Percentiles rank a stretch among this genome's conserved stretches.
These are phyloP conservation scores for Biscutella laevigata DNA, from an alignment of 441 rosid species.

Conservation along the genomic window DNA sequence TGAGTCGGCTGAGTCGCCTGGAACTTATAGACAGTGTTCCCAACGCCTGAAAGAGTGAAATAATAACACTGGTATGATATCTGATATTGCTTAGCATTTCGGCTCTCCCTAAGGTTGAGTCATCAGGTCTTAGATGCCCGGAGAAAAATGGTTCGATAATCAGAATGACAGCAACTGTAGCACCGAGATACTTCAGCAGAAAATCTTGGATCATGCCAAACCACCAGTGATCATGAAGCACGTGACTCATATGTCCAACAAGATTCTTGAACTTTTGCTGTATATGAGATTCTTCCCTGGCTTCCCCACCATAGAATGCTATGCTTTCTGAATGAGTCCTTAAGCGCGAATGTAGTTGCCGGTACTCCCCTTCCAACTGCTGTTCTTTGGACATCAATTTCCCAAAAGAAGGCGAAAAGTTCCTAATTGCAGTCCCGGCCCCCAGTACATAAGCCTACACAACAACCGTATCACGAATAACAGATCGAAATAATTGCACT, in stretches of 20 bases:
- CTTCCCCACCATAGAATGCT: slow-evolving; percentile 97
- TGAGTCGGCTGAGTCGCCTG: slow-evolving; percentile 86
- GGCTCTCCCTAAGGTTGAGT: slow-evolving; percentile 92
- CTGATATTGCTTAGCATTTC: slow-evolving; percentile 97
- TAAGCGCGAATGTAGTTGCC: slow-evolving; percentile 90
- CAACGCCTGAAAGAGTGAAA: slow-evolving; percentile 84
- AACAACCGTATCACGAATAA: slow-evolving; percentile 14
- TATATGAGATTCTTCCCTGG: slow-evolving; percentile 86
- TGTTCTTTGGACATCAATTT: slow-evolving; percentile 90
- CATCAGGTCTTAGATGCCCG: slow-evolving; percentile 83
- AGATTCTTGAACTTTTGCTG: slow-evolving; percentile 78
- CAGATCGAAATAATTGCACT: slow-evolving; percentile 6
- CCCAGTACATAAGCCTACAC: slow-evolving; percentile 86
- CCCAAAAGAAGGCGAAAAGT: slow-evolving; percentile 95
- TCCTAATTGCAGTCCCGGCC: slow-evolving; percentile 81
- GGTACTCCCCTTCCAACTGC: slow-evolving; percentile 96
- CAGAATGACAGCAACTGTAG: slow-evolving; percentile 88
- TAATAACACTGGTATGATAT: slow-evolving; percentile 97
- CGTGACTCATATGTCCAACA: slow-evolving; percentile 60
- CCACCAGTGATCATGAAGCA: slow-evolving; percentile 98
- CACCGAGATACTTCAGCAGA: slow-evolving; percentile 94
- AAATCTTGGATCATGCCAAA: slow-evolving; percentile 99
- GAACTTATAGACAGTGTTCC: slow-evolving; percentile 97
- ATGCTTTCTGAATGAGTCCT: slow-evolving; percentile 99
- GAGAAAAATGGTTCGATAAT: slow-evolving; percentile 96